Base-by-base conservation (phyloP, 1,284 basidiomycete species). In the Neotropicomus parvogracilis region DNA sequence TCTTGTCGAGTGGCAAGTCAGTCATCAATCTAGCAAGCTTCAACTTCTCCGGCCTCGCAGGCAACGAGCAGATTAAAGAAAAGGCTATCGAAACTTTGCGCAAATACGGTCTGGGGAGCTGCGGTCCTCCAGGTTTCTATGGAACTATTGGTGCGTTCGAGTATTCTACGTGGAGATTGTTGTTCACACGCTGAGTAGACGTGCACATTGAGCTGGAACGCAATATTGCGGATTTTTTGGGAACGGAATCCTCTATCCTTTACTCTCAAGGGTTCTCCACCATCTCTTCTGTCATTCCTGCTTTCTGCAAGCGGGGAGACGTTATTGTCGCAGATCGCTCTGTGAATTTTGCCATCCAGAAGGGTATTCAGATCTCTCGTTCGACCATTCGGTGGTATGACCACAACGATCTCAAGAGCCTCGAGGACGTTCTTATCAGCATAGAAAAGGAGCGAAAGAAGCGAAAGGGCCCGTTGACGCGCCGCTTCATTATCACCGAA, bases 91-190 rank as follows among this genome's bases (percentile, higher is more conserved):
- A 91, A 48, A 91, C 88, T 0, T 73, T 99, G n/a, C 77, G 87
- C 47, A 88, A 89, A 65, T 98, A 97, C 59, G 97, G 97, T 29
- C 80, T 98, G 2, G 97, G 95, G 6, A 91, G 88, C 58, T 99
- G 97, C 63, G 95, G 95, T 13, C 97, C 97, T 32, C 88, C 95
- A 27, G 94, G 95, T 8, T 99, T 99, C 74, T 99, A 99, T 69
- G 97, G 97, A 19, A 97, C 90, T 9, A 80, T 97, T 51, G 92
- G 91, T 93, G 52, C 40, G 78, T 67, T n/a, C 37, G 6, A 50
- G 40, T 44, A 68, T 71, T 14, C 38, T 32, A 20, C 33, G 6
- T 37, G 6, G 13, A 21, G n/a, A 35, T 11, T 31, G 7, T 44
- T 44, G 17, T 43, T 56, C 14, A 52, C 50, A 29, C 48, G 16